phyloP scores from a whole-genome alignment of 352 stramenopile species.

The Pythium dissotocum region DNA sequence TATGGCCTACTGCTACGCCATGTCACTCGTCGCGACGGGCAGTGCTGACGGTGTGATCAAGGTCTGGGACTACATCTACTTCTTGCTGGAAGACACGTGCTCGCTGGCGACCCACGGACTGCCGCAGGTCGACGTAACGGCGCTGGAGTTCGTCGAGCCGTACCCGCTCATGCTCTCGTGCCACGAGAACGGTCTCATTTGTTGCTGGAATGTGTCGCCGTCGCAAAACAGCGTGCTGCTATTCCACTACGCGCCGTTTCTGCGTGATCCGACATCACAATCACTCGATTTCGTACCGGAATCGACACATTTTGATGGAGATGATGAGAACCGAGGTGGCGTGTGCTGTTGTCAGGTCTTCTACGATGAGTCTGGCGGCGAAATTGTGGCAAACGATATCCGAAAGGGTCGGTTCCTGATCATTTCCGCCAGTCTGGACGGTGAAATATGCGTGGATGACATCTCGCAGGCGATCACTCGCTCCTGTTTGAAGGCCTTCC shows the following conservation, averaged over 20 bases:
- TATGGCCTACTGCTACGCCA: constrained; percentile 69
- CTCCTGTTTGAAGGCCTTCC: constrained; percentile 46
- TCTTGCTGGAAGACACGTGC: constrained; percentile 70
- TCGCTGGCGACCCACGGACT: constrained; percentile 12
- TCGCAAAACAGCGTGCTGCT: constrained; percentile 39
- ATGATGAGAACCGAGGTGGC: constrained; percentile 21
- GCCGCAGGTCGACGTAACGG: constrained; percentile 50
- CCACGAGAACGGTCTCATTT: constrained; percentile 71
- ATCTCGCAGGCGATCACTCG: constrained; percentile 48
- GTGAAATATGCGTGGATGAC: constrained; percentile 54
- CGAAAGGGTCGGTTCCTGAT: constrained; percentile 48
- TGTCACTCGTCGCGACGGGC: constrained; percentile 65
- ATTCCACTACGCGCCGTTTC: constrained; percentile 25
- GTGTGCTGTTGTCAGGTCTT: constrained; percentile 56
- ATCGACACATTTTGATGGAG: neutral
- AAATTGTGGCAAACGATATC: constrained; percentile 50
- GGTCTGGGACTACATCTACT: constrained; percentile 88
- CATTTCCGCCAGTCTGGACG: constrained; percentile 39
- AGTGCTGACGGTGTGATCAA: constrained; percentile 67
- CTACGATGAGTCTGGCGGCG: constrained; percentile 65
- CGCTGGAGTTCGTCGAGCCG: constrained; percentile 71
- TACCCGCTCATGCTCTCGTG: constrained; percentile 69
- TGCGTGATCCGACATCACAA: constrained; percentile 14
- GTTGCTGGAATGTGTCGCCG: constrained; percentile 56
- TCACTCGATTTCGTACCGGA: neutral